These are phyloP conservation scores for Ilex aquifolium DNA, from an alignment of 257 asterid genomes.

Conservation along the genomic window DNA sequence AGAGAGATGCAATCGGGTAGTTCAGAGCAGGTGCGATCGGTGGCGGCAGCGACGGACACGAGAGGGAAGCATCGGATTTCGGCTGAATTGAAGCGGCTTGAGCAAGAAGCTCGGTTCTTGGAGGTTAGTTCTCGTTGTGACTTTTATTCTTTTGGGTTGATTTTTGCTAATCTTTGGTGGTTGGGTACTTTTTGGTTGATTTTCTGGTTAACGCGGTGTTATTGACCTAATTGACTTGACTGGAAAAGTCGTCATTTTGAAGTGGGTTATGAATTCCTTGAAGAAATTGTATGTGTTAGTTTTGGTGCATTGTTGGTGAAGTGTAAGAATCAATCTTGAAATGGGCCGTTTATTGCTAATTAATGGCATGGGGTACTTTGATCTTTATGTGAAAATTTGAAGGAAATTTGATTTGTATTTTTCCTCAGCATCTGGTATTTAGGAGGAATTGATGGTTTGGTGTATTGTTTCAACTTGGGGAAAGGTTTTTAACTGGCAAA, in stretches of 20 bases:
- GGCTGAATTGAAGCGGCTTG: slow-evolving; percentile 91
- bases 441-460: no score
- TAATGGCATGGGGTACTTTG: no score
- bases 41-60: slow-evolving; percentile 46
- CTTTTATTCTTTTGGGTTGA: slow-evolving; percentile 3
- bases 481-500: no score
- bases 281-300: no score
- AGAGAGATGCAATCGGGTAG: slow-evolving; percentile 59
- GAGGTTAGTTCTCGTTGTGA: slow-evolving; percentile 42
- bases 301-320: background rate
- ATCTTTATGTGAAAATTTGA: no score
- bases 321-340: slow-evolving; percentile 17
- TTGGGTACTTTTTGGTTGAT: background rate
- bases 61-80: slow-evolving; percentile 89
- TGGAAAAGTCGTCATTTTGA: no score
- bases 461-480: no score
- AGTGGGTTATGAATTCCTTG: no score
- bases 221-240: no score
- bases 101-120: slow-evolving; percentile 87
- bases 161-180: background rate
- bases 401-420: no score
- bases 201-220: background rate
- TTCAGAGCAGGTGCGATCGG: slow-evolving; percentile 56
- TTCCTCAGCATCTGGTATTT: no score
- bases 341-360: background rate